These are phyloP conservation scores for Tulasnella sp. DNA, from an alignment of 768 basidiomycete genomes.

Conservation along the genomic window DNA sequence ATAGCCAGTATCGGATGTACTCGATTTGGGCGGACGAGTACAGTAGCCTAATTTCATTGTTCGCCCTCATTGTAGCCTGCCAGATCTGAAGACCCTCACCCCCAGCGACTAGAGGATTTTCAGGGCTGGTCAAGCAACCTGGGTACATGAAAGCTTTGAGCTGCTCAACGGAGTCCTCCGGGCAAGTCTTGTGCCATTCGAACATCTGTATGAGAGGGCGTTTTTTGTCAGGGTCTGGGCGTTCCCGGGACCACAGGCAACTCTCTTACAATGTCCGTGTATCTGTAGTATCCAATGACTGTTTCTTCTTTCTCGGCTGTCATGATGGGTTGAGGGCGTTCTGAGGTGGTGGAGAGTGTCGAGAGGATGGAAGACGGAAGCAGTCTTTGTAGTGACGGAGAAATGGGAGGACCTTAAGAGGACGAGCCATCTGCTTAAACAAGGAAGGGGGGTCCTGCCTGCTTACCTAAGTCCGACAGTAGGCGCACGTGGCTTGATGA, in stretches of 20 bases:
- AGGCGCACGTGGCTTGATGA: not conserved
- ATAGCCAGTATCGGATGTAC: conserved; percentile 79
- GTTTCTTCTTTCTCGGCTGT: conserved; percentile 12
- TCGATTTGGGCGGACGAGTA: conserved; percentile 83
- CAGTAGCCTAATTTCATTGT: conserved; percentile 71
- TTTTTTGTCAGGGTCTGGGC: conserved; percentile 1
- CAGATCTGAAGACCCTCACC: conserved; percentile 62
- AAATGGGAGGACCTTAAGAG: conserved; percentile 1
- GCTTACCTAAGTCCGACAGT: not conserved
- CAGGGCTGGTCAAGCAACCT: conserved; percentile 62
- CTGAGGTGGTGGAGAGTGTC: conserved; percentile 4
- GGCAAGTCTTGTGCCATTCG: conserved; percentile 44
- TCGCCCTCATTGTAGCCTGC: conserved; percentile 57
- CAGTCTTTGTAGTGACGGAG: not conserved
- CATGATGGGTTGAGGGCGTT: not conserved
- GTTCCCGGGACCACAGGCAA: not conserved
- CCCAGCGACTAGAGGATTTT: conserved; percentile 66
- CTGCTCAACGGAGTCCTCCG: conserved; percentile 51
- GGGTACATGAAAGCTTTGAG: conserved; percentile 70
- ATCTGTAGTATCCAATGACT: conserved; percentile 44
- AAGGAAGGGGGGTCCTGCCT: not conserved
- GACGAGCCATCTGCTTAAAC: not conserved
- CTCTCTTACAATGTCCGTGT: conserved; percentile 63
- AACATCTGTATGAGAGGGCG: conserved; percentile 12
- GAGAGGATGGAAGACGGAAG: conserved; percentile 12